phyloP scores from a whole-genome alignment of 2,329 filamentous ascomycete genomes.

The Colletotrichum musicola region DNA sequence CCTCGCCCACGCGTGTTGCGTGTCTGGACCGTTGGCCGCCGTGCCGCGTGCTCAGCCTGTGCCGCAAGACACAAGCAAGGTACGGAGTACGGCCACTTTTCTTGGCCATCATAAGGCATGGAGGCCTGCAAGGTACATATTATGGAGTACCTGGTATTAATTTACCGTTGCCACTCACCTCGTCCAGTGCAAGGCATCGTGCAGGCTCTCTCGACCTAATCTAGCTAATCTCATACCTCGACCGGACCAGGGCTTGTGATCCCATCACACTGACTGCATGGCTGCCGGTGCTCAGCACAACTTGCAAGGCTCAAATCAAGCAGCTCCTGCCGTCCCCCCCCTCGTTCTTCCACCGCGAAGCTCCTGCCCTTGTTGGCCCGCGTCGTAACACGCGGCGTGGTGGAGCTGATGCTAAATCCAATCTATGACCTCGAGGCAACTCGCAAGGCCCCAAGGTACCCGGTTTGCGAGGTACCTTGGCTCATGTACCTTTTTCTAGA shows the following conservation, averaged over 20 bases:
- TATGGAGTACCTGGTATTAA: no score
- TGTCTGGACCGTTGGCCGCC: constrained; percentile 20
- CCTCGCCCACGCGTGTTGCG: background rate
- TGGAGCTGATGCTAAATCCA: constrained; percentile 8
- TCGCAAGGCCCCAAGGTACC: no score
- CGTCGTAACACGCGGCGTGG: constrained; percentile 8
- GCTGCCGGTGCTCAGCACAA: background rate
- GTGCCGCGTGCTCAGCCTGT: background rate
- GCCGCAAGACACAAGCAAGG: background rate
- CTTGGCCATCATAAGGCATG: background rate
- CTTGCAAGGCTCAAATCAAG: no score
- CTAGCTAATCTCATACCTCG: constrained; percentile 20
- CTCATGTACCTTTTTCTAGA: no score
- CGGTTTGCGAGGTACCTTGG: no score
- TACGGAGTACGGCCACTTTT: constrained; percentile 9
- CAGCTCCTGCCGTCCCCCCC: background rate
- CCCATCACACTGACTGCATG: constrained; percentile 29
- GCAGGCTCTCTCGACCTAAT: constrained; percentile 5
- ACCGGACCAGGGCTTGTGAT: constrained; percentile 17
- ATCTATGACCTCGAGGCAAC: no score
- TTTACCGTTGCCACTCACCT: background rate
- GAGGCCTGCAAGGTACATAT: no score
- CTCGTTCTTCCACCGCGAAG: background rate
- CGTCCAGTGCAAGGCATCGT: background rate
- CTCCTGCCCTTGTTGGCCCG: constrained; percentile 24